Base-by-base conservation (phyloP, 2,329 filamentous ascomycete genomes). In the Tolypocladium amazonense region DNA sequence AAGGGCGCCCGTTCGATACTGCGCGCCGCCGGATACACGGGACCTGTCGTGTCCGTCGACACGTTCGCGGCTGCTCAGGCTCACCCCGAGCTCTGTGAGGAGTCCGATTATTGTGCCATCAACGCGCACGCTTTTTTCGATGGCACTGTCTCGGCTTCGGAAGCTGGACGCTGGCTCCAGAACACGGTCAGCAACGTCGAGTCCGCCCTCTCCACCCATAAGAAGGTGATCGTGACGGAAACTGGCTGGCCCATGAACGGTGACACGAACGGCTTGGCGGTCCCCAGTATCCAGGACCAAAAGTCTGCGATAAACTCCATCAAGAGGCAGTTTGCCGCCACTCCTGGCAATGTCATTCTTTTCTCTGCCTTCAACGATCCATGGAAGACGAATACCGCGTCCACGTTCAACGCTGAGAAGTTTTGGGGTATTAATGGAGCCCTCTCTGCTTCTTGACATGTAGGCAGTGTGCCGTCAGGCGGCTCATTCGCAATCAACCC, bases 51-150 rank as follows among this genome's bases (percentile, higher is more conserved):
- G 43, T 86, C 88, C 0, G 89, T 93, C 55, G 92, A 96, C 70
- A 93, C 89, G 0, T 89, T 90, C 67, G 80, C 83, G 27, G 85
- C 87, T 6, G 80, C 86, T n/a, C 76, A 86, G 56, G 74, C 77
- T 57, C 81, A 93, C 66, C 87, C 87, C 0, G 75, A 82, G 57
- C 80, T 96, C 56, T 95, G 91, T 74, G 72, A 85, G 33, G 79
- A 77, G 54, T 89, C 88, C 1, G 90, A 95, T 69, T 90, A 89
- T 75, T 90, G 87, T 68, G 88, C 90, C 20, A 83, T 88, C 70
- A 96, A 96, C 74, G 84, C 86, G 65, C 91, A 96, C 72, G 83
- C 90, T 15, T 96, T 92, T 81, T 96, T 94, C 72, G 88, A 95
- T 66, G 73, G 78, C 4, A 83, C 81, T 55, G 81, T 82, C 33